Evolutionary conservation across 805 yeast species (phyloP), one percentile per base, ranked within the genome.

Genomic region (Torulaspora indica): DNA sequence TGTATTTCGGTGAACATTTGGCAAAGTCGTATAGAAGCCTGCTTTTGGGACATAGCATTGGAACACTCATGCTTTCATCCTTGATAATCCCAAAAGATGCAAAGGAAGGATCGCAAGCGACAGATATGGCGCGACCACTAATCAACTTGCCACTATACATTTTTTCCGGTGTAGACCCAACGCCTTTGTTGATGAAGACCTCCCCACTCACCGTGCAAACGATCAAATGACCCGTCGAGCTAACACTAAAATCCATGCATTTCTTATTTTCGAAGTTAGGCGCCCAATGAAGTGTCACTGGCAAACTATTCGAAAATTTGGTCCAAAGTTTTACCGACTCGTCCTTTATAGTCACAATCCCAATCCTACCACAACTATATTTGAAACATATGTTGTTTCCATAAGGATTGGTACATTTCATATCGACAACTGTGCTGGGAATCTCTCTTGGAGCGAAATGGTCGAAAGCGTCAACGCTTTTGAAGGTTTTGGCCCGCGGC

Each of bases 151-250:
- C 50, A 47, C 71, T 61, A 49, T 55, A 46, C 25, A 57, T 41
- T 42, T 50, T 51, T 47, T 58, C 51, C 43, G 58, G 48, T 5
- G 46, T 24, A 17, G 27, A 27, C 23, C 40, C 52, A 8, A 37
- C 9, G 2, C 47, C 32, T 3, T 35, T 36, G 18, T 38, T 30
- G 17, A 70, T 68, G 52, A 76, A 87, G 0, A 77, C 85, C 17
- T 82, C 74, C 0, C 96, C 96, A 38, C 79, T 78, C 15, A 69
- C 61, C 0, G 93, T 82, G 49, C 84, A 76, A 1, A 90, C 59
- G 1, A 89, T 68, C 2, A 86, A 61, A 0, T 85, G 78, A 0
- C 95, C 95, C 55, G 82, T 85, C 13, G 65, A 68, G 2, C 84
- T 76, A 35, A 82, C 72, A 55, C 81, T 91, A 25, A 85, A 74